These are phyloP conservation scores for Ensete ventricosum DNA, from an alignment of 176 grass and related monocot species.

Conservation along the genomic window DNA sequence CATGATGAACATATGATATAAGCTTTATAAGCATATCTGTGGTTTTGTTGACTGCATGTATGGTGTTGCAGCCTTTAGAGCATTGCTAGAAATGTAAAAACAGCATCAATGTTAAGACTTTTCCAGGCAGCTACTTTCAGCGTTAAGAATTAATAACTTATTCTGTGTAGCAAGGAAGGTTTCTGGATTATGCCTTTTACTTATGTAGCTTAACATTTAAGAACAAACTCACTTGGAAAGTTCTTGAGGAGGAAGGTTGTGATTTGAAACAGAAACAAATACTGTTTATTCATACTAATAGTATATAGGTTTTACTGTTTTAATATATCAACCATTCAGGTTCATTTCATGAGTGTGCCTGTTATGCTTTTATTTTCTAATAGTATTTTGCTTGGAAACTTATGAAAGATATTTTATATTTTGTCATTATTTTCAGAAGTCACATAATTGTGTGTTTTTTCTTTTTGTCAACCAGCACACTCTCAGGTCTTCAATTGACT, in stretches of 20 bases:
- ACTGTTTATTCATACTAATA: neutral
- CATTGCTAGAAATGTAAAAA: neutral
- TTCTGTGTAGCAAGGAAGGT: neutral
- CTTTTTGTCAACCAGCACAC: slow-evolving; percentile 34
- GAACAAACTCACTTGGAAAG: neutral
- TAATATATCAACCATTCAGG: neutral
- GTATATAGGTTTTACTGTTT: neutral
- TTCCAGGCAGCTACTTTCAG: neutral
- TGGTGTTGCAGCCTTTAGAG: no score
- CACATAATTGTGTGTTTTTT: slow-evolving; percentile 23
- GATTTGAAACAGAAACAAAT: neutral
- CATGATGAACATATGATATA: neutral
- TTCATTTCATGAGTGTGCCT: neutral
- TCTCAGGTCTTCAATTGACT: slow-evolving; percentile 60
- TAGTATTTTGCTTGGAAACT: neutral
- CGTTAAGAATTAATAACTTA: neutral
- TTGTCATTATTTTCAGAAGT: slow-evolving; percentile 1
- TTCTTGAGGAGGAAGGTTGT: neutral
- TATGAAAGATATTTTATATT: neutral
- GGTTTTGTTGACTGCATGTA: neutral
- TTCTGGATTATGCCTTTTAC: no score
- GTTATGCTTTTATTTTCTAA: neutral
- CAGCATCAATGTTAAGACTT: neutral
- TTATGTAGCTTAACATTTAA: neutral
- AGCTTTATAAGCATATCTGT: neutral